Conservation (phyloP, 768 basidiomycete species). For the Hericium erinaceus region DNA sequence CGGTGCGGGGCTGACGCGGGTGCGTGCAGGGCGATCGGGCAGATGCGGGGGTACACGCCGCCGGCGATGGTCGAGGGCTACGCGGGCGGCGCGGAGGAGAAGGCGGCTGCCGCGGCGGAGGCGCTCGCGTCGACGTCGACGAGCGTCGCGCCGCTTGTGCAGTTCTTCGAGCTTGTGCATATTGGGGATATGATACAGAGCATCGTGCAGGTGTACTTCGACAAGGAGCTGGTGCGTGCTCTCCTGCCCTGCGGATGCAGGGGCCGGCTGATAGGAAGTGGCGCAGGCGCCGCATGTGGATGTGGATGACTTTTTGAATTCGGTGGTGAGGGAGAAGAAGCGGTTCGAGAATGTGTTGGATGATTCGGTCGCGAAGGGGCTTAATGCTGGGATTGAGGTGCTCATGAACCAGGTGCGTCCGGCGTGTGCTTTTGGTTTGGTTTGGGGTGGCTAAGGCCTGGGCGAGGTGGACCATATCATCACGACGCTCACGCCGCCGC, state of each 20-base stretch:
- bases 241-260: not conserved
- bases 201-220: constrained; percentile 97
- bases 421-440: not conserved
- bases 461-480: constrained; percentile 88
- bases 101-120: constrained; percentile 49
- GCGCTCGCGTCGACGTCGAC: constrained; percentile 23
- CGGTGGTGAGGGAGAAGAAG: constrained; percentile 94
- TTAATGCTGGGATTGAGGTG: constrained; percentile 93
- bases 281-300: constrained; percentile 78
- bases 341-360: constrained; percentile 88
- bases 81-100: not conserved
- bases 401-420: constrained; percentile 80
- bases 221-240: constrained; percentile 75
- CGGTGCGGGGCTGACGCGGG: not conserved
- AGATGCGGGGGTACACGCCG: constrained; percentile 87
- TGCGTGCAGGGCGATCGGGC: constrained; percentile 68
- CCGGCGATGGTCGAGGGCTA: constrained; percentile 43
- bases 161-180: constrained; percentile 97
- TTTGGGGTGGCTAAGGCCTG: not conserved
- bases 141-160: constrained; percentile 78
- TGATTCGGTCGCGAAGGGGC: constrained; percentile 84
- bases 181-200: constrained; percentile 95
- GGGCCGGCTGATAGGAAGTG: not conserved
- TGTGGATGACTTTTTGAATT: constrained; percentile 86
- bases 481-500: constrained; percentile 64